phyloP scores from a whole-genome alignment of 495 filamentous ascomycete species.

The Umbilicaria muhlenbergii region DNA sequence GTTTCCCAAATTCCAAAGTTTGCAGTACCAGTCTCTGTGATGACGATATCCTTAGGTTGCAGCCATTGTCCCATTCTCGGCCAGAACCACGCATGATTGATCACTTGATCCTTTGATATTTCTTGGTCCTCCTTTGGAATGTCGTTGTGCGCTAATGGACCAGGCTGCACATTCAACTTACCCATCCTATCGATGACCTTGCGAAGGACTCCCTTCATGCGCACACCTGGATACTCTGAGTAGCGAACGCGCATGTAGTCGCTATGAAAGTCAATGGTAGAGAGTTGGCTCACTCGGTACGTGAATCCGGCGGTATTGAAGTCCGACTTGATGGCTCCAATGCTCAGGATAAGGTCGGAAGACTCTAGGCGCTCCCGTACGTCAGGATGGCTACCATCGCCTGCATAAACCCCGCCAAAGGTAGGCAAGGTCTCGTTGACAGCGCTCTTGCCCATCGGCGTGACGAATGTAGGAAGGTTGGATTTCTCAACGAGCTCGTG shows the following conservation, averaged over 20 bases:
- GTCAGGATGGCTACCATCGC: constrained; percentile 54
- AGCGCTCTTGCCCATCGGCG: constrained; percentile 85
- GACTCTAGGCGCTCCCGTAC: constrained; percentile 62
- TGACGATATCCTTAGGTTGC: constrained; percentile 57
- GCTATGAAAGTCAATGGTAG: constrained; percentile 80
- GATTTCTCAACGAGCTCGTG: constrained; percentile 64
- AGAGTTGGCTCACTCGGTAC: constrained; percentile 65
- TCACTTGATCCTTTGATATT: constrained; percentile 31
- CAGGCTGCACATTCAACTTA: constrained; percentile 34
- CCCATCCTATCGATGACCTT: constrained; percentile 49
- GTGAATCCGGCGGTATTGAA: constrained; percentile 89
- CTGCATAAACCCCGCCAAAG: constrained; percentile 81
- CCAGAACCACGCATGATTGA: constrained; percentile 84
- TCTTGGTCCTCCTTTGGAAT: constrained; percentile 36
- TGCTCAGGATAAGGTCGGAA: constrained; percentile 67
- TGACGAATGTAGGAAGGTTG: constrained; percentile 66
- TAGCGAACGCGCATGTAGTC: constrained; percentile 59
- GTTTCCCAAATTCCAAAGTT: constrained; percentile 88
- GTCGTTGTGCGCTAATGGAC: constrained; percentile 32
- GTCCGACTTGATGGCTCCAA: constrained; percentile 75
- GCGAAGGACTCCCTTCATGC: constrained; percentile 74
- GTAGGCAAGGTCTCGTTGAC: constrained; percentile 60
- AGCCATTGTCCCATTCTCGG: constrained; percentile 65
- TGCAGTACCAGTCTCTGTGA: constrained; percentile 80
- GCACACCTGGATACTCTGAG: constrained; percentile 67